These are phyloP conservation scores for Camellia oleifera DNA, from an alignment of 179 eudicot genomes.

Conservation along the genomic window DNA sequence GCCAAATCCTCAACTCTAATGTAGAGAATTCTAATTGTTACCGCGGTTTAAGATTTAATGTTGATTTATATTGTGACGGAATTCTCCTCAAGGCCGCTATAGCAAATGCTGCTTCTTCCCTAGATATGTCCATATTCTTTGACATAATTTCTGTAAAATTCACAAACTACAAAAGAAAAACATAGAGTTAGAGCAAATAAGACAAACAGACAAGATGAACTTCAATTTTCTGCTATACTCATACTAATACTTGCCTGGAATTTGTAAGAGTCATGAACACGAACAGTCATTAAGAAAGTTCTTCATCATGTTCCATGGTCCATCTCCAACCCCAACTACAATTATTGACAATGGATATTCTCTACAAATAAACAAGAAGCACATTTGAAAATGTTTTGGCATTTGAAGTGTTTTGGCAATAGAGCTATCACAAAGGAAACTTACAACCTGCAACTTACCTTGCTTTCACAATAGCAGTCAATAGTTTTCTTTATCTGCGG, in stretches of 20 bases:
- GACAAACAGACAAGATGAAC: background rate
- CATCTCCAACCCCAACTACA: slow-evolving; percentile 93
- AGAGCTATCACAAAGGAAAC: background rate
- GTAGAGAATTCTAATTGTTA: slow-evolving; percentile 7
- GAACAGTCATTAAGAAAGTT: slow-evolving; percentile 81
- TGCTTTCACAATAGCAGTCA: slow-evolving; percentile 81
- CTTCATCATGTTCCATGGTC: slow-evolving; percentile 99
- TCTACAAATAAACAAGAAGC: slow-evolving; percentile 23
- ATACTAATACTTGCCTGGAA: slow-evolving; percentile 48
- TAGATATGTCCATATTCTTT: slow-evolving; percentile 34
- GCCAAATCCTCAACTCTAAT: background rate
- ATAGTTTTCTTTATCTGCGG: slow-evolving; percentile 70
- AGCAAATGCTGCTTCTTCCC: slow-evolving; percentile 54
- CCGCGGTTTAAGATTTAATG: slow-evolving; percentile 43
- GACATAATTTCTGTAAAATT: slow-evolving; percentile 55
- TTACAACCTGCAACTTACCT: slow-evolving; percentile 39
- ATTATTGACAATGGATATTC: slow-evolving; percentile 79
- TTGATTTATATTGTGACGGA: slow-evolving; percentile 52
- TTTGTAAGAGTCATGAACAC: slow-evolving; percentile 84
- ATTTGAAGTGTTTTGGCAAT: background rate
- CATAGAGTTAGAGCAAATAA: background rate
- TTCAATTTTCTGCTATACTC: background rate
- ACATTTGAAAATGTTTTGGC: background rate
- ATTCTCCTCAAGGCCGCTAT: slow-evolving; percentile 51
- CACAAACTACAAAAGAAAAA: slow-evolving; percentile 27